phyloP scores from a whole-genome alignment of 225 moss, liverwort and hornwort genomes.

The Asterella californica region DNA sequence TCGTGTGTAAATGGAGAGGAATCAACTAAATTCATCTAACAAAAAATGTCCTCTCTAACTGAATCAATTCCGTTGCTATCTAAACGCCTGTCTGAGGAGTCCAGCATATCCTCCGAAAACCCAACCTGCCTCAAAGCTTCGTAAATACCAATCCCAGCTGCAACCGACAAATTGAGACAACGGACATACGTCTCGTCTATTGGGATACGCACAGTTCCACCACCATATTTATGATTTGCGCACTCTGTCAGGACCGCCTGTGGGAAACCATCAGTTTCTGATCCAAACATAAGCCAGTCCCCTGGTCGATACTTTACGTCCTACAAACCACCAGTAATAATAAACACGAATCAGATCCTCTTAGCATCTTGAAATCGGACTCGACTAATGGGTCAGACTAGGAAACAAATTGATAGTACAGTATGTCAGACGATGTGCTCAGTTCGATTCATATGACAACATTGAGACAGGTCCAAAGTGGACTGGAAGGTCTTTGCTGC shows the following conservation, averaged over 20 bases:
- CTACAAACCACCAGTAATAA: conserved; percentile 32
- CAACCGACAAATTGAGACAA: conserved; percentile 85
- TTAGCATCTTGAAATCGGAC: conserved; percentile 7
- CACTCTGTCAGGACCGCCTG: conserved; percentile 65
- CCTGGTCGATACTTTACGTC: conserved; percentile 67
- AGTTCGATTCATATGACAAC: no score
- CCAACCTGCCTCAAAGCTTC: conserved; percentile 96
- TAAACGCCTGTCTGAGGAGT: conserved; percentile 16
- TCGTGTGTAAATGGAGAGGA: neutral
- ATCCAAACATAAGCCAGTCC: conserved; percentile 96
- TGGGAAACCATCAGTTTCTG: conserved; percentile 87
- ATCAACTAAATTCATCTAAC: neutral
- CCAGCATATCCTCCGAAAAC: conserved; percentile 33
- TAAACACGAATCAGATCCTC: neutral
- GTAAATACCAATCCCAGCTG: conserved; percentile 85
- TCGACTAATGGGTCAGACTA: neutral
- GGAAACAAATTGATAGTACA: neutral
- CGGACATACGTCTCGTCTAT: conserved; percentile 94
- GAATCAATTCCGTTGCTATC: neutral
- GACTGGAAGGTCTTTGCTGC: no score
- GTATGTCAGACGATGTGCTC: neutral
- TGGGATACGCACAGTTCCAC: conserved; percentile 87
- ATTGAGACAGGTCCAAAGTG: no score
- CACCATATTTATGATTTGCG: conserved; percentile 49
- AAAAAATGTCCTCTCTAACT: conserved; percentile 36